Percentiles rank a stretch among this genome's conserved stretches.
These are phyloP conservation scores for Candida koratica DNA, from an alignment of 805 yeast species.

Conservation along the genomic window DNA sequence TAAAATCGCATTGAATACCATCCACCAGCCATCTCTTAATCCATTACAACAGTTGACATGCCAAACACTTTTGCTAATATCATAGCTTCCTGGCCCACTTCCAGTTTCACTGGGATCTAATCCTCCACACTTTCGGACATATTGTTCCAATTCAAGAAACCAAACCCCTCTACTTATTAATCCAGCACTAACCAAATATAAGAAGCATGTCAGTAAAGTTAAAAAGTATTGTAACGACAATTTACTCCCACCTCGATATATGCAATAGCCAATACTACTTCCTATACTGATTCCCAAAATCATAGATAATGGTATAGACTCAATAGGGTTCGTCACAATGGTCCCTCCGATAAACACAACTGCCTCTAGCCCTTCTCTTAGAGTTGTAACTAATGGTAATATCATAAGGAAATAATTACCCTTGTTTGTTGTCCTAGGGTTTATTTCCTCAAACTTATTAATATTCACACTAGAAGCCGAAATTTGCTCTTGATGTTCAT, in stretches of 20 bases:
- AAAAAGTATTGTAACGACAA: slow-evolving; percentile 41
- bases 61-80: slow-evolving; percentile 39
- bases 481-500: slow-evolving; percentile 1
- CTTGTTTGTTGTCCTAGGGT: slow-evolving; percentile 3
- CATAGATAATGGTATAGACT: slow-evolving; percentile 55
- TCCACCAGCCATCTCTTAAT: slow-evolving; percentile 44
- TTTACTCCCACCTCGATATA: slow-evolving; percentile 40
- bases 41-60: slow-evolving; percentile 48
- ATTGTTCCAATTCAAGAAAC: slow-evolving; percentile 40
- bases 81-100: slow-evolving; percentile 44
- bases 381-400: slow-evolving; percentile 47
- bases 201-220: slow-evolving; percentile 36
- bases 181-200: slow-evolving; percentile 43
- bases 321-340: slow-evolving; percentile 33
- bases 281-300: slow-evolving; percentile 59
- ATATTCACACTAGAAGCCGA: slow-evolving; percentile 1
- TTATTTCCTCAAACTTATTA: slow-evolving; percentile 1
- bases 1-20: slow-evolving; percentile 42
- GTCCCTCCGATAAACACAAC: slow-evolving; percentile 90
- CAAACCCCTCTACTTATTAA: slow-evolving; percentile 43
- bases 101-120: slow-evolving; percentile 43
- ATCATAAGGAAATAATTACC: slow-evolving; percentile 29
- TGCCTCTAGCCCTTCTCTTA: slow-evolving; percentile 89
- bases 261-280: slow-evolving; percentile 41
- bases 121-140: slow-evolving; percentile 37